Base-by-base conservation (phyloP, 768 basidiomycete species). In the Mycena metata region DNA sequence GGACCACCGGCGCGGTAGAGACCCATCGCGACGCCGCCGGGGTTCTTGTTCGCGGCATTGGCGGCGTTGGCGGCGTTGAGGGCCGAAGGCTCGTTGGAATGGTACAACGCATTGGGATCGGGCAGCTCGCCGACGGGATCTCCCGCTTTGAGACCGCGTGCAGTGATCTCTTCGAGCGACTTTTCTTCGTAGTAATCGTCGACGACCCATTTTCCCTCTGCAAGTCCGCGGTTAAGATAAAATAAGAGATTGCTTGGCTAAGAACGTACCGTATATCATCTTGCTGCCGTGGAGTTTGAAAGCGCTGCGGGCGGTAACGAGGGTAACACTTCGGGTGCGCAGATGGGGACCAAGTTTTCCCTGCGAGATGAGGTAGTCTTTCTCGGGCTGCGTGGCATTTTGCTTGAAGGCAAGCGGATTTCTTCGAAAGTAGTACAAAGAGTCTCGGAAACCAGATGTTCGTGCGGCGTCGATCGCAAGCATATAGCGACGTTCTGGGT, bases 101-200 rank as follows among this genome's bases (percentile, higher is more conserved):
- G 82, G 33, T 85, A 83, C 3, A 84, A 73, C 3, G 87, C 88
- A 56, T 89, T 87, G 19, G 93, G 90, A 66, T 95, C 92, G 39
- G 90, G 88, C 21, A 96, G 88, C 69, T 96, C 91, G 60, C 92
- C 93, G 21, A 96, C 96, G 9, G 83, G 87, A 59, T 95, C 92
- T 15, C 94, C 93, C 0, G 96, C 86, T 70, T 92, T 91, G 72
- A 95, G 85, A 8, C 96, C 96, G 39, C 90, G 89, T n/a, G 88
- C 88, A 4, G 90, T 86, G 73, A 94, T 92, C 50, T 95, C 93
- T 67, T 86, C 89, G 1, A 90, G 85, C 0, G 88, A 88, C 64
- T 93, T 93, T 45, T 91, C 92, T 79, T 99, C 98, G 80, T 95
- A 95, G 78, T 99, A 99, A 80, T 99, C 98, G 75, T 99, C 98